A percentile compares a stretch with the other conserved stretches of the same genome.
Evolutionary conservation across 1,284 basidiomycete species (phyloP).

Genomic region (Leccinum subrobustum): DNA sequence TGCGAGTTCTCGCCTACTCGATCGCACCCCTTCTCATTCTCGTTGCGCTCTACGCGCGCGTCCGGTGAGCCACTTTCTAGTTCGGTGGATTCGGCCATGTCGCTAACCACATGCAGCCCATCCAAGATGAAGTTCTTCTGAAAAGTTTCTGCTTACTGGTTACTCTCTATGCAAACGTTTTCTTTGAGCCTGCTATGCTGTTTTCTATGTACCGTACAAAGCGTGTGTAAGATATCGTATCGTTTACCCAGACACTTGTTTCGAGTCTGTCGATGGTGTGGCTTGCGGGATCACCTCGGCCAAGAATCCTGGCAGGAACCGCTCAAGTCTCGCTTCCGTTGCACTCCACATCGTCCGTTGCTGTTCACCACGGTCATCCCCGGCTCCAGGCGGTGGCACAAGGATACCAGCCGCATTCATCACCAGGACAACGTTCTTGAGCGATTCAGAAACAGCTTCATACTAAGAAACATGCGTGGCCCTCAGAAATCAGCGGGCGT

Average conservation of each 20-base stretch:
- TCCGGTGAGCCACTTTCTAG: conserved; percentile 41
- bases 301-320: conserved; percentile 88
- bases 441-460: conserved; percentile 92
- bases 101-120: conserved; percentile 30
- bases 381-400: conserved; percentile 59
- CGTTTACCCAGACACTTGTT: conserved; percentile 17
- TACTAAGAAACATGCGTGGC: conserved; percentile 48
- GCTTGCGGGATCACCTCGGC: conserved; percentile 58
- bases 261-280: conserved; percentile 13
- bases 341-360: conserved; percentile 82
- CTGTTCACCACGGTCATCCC: conserved; percentile 57
- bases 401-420: conserved; percentile 90
- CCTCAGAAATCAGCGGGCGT: conserved; percentile 12
- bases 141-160: background rate
- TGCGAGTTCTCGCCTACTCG: conserved; percentile 52
- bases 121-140: conserved; percentile 54
- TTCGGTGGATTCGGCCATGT: background rate
- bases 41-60: conserved; percentile 40
- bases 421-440: conserved; percentile 96
- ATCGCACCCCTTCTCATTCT: conserved; percentile 49
- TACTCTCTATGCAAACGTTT: background rate
- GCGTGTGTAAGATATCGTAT: conserved; percentile 3
- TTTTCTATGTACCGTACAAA: conserved; percentile 3
- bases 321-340: conserved; percentile 82
- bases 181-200: background rate